Conservation (phyloP, 768 basidiomycete genomes). For the Amanita subjunquillea region DNA sequence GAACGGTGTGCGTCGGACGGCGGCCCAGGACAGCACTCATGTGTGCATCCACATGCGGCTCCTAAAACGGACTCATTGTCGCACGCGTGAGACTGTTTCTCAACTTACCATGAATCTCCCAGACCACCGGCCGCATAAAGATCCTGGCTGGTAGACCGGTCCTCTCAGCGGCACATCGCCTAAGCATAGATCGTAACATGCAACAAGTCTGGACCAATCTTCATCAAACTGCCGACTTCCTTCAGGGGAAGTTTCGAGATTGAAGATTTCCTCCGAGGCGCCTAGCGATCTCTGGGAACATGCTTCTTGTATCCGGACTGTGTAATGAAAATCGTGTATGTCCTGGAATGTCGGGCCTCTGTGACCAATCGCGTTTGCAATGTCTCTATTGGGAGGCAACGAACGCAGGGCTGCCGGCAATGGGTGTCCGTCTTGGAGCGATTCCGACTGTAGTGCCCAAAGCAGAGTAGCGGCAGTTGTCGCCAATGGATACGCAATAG, state of each 20-base stretch:
- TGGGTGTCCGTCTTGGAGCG: constrained; percentile 17
- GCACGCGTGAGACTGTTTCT: background rate
- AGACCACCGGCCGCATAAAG: constrained; percentile 33
- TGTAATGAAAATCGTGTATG: constrained; percentile 25
- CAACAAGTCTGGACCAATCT: constrained; percentile 38
- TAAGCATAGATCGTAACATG: constrained; percentile 28
- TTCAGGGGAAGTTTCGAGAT: constrained; percentile 8
- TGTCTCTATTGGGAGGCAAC: constrained; percentile 26
- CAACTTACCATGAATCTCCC: constrained; percentile 34
- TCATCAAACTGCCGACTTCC: constrained; percentile 27
- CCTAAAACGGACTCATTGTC: background rate
- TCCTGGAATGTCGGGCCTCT: constrained; percentile 28
- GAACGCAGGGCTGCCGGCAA: constrained; percentile 13
- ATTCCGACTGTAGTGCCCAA: constrained; percentile 25
- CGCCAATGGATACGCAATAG: constrained; percentile 29
- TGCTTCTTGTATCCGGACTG: constrained; percentile 17
- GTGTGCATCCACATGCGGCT: constrained; percentile 13
- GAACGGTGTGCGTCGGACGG: constrained; percentile 14
- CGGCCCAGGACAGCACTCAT: constrained; percentile 13
- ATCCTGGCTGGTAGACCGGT: constrained; percentile 30
- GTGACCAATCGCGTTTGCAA: constrained; percentile 12
- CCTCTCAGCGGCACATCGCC: constrained; percentile 27
- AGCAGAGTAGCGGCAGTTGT: constrained; percentile 29
- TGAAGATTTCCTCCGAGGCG: background rate
- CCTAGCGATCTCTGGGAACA: background rate